A percentile compares a stretch with the other conserved stretches of the same genome.
Conservation (phyloP, 805 yeast species). For the Hanseniaspora occidentalis region DNA sequence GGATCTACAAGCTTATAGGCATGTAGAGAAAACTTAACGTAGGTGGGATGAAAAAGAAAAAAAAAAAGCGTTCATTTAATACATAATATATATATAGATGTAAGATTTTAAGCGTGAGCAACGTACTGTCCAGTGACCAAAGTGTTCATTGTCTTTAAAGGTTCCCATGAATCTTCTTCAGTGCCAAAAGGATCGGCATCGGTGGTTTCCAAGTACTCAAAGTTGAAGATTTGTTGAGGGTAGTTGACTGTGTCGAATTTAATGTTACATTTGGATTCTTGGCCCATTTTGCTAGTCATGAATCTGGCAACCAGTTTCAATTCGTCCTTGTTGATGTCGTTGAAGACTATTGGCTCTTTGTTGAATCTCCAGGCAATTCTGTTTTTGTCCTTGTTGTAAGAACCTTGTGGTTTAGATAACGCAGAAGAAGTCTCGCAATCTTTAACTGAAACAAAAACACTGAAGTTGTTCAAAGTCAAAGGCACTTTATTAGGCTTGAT, state of each 20-base stretch:
- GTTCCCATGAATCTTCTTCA: constrained; percentile 20
- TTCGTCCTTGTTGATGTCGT: constrained; percentile 28
- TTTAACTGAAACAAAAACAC: constrained; percentile 40
- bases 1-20: too few species aligned
- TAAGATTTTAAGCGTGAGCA: constrained; percentile 22
- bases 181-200: constrained; percentile 27
- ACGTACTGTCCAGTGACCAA: constrained; percentile 27
- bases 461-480: constrained; percentile 27
- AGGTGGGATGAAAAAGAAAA: too few species aligned
- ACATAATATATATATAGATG: too few species aligned
- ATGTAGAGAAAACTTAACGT: too few species aligned
- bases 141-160: constrained; percentile 23
- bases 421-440: constrained; percentile 61
- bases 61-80: too few species aligned
- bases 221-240: constrained; percentile 30
- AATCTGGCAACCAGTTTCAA: constrained; percentile 78
- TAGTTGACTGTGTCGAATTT: constrained; percentile 40
- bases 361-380: constrained; percentile 76
- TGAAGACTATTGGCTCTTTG: constrained; percentile 28
- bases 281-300: constrained; percentile 56
- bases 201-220: constrained; percentile 11
- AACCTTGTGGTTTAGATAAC: constrained; percentile 82
- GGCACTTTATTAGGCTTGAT: constrained; percentile 36
- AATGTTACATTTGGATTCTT: constrained; percentile 66
- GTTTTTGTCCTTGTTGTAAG: constrained; percentile 74